Percentiles rank a stretch among this genome's conserved stretches.
These are phyloP conservation scores for Naematelia encephala DNA, from an alignment of 768 basidiomycete species.

Conservation along the genomic window DNA sequence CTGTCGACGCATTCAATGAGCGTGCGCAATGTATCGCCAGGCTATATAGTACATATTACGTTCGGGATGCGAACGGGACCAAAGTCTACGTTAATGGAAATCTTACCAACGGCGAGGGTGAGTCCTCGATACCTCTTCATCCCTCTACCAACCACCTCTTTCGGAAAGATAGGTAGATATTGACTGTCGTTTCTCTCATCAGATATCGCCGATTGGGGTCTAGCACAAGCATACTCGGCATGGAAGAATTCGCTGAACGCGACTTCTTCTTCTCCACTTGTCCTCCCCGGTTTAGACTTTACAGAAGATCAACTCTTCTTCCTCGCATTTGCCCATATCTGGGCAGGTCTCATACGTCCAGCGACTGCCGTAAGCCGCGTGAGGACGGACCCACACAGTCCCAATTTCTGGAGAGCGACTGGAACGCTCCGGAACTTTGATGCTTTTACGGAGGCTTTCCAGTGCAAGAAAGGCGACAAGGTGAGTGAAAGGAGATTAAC, in stretches of 20 bases:
- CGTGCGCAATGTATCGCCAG: slow-evolving; percentile 84
- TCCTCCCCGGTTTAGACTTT: slow-evolving; percentile 67
- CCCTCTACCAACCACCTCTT: no score
- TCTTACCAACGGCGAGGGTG: slow-evolving; percentile 48
- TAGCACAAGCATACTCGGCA: slow-evolving; percentile 67
- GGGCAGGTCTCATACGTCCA: slow-evolving; percentile 77
- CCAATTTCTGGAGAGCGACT: slow-evolving; percentile 70
- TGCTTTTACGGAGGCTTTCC: slow-evolving; percentile 83
- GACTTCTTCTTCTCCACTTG: slow-evolving; percentile 57
- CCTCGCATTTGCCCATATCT: slow-evolving; percentile 81
- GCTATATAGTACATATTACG: slow-evolving; percentile 82
- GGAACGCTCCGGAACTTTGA: slow-evolving; percentile 84
- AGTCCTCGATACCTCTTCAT: not conserved
- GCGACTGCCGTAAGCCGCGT: slow-evolving; percentile 70
- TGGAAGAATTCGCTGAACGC: slow-evolving; percentile 67
- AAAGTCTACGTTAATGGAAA: slow-evolving; percentile 79
- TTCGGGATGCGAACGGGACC: slow-evolving; percentile 81
- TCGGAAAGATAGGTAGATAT: no score
- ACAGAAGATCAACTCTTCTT: slow-evolving; percentile 82
- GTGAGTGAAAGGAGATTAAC: not conserved
- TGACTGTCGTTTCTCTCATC: no score
- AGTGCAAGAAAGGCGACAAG: slow-evolving; percentile 57
- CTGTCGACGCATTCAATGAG: slow-evolving; percentile 74
- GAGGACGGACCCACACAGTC: slow-evolving; percentile 85
- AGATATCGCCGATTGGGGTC: slow-evolving; percentile 50